Conservation (phyloP, 371 early-diverging fungal species). For the Paraphysoderma sedebokerense region DNA sequence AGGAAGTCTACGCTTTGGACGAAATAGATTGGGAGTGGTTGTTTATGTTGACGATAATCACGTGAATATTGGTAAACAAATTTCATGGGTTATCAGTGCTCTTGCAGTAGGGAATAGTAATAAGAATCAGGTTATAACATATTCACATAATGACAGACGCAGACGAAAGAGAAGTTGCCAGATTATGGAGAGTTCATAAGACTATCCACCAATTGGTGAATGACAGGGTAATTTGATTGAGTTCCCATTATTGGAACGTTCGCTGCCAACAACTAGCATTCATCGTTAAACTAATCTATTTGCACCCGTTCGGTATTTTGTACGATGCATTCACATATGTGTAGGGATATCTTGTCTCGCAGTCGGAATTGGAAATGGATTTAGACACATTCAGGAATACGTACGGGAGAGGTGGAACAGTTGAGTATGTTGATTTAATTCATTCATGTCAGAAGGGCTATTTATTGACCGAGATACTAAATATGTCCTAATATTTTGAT, state of each 20-base stretch:
- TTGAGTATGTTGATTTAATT: slow-evolving; percentile 40
- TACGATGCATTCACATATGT: neutral
- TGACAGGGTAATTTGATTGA: too few relatives aligned
- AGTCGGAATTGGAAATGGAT: slow-evolving; percentile 62
- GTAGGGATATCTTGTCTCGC: slow-evolving; percentile 69
- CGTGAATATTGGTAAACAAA: too few relatives aligned
- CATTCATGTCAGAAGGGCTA: neutral
- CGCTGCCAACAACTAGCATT: too few relatives aligned
- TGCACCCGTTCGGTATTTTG: neutral
- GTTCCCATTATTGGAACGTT: too few relatives aligned
- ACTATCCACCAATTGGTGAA: slow-evolving; percentile 79
- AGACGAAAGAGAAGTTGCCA: slow-evolving; percentile 41
- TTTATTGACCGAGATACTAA: neutral
- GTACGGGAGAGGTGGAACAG: slow-evolving; percentile 50
- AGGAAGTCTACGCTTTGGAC: too few relatives aligned
- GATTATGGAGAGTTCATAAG: slow-evolving; percentile 67
- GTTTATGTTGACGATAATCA: too few relatives aligned
- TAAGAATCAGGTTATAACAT: too few relatives aligned
- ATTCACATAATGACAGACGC: neutral
- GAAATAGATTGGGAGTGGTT: too few relatives aligned
- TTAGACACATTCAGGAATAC: slow-evolving; percentile 58
- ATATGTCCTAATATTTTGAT: neutral
- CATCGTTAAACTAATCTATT: too few relatives aligned
- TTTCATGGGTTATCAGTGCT: too few relatives aligned
- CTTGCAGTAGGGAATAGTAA: too few relatives aligned